Conservation (phyloP, 2,329 filamentous ascomycete genomes). For the Colletotrichum sp. region DNA sequence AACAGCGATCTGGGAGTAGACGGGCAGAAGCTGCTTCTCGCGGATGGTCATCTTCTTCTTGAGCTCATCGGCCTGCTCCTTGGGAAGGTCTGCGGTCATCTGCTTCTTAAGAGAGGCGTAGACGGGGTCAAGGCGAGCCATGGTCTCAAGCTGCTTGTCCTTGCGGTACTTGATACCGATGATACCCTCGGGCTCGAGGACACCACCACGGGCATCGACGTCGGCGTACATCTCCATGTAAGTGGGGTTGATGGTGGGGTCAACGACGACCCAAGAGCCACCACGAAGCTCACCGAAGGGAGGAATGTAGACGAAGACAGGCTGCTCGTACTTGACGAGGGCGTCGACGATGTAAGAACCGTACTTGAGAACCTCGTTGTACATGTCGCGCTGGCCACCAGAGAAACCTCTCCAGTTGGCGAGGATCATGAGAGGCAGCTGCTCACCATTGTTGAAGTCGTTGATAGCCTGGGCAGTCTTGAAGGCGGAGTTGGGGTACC, state of each 20-base stretch:
- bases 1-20: conserved; percentile 93
- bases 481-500: conserved; percentile 99
- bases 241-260: conserved; percentile 95
- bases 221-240: conserved; percentile 99
- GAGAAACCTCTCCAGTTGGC: conserved; percentile 99
- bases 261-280: conserved; percentile 98
- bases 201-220: conserved; percentile 91
- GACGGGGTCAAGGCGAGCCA: conserved; percentile 87
- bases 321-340: conserved; percentile 97
- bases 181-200: conserved; percentile 97
- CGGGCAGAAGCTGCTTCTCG: conserved; percentile 87
- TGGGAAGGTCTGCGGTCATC: conserved; percentile 69
- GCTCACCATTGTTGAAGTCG: conserved; percentile 99
- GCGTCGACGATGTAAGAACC: conserved; percentile 99
- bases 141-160: conserved; percentile 96
- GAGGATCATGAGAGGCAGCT: conserved; percentile 97
- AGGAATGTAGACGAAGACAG: conserved; percentile 98
- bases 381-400: conserved; percentile 99
- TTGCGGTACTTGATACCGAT: conserved; percentile 98
- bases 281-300: conserved; percentile 96
- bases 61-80: conserved; percentile 78
- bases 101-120: conserved; percentile 87
- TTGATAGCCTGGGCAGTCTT: conserved; percentile 99
- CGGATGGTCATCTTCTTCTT: conserved; percentile 85
- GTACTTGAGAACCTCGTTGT: conserved; percentile 99